These are phyloP conservation scores for Phytophthora tentaculata DNA, from an alignment of 352 stramenopile species.

Conservation along the genomic window DNA sequence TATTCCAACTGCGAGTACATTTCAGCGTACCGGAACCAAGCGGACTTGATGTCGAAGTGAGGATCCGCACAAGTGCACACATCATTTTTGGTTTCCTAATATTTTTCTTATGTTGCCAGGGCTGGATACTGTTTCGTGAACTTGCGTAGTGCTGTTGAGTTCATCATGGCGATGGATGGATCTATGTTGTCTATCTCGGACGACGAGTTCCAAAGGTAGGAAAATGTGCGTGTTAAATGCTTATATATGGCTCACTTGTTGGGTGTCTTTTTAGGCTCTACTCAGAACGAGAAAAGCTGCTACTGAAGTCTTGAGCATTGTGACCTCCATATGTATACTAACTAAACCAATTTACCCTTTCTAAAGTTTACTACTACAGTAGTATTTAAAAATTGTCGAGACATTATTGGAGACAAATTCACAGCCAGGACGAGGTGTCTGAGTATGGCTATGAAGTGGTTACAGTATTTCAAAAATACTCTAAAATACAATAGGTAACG, in stretches of 20 bases:
- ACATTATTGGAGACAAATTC: too few species aligned
- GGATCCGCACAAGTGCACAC: not conserved
- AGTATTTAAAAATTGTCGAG: too few species aligned
- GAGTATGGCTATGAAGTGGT: too few species aligned
- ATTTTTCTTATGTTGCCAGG: constrained; percentile 35
- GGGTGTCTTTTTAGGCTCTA: constrained; percentile 40
- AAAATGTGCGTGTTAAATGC: not conserved
- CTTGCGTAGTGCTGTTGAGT: constrained; percentile 90
- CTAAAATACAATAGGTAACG: too few species aligned
- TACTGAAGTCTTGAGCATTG: constrained; percentile 28
- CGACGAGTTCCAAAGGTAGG: constrained; percentile 81
- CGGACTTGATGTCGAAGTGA: constrained; percentile 91
- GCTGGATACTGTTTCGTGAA: constrained; percentile 94
- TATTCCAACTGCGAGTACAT: constrained; percentile 94
- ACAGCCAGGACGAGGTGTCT: too few species aligned
- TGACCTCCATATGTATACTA: too few species aligned
- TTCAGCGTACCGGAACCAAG: constrained; percentile 85
- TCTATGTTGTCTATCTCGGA: constrained; percentile 84
- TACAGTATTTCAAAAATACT: too few species aligned
- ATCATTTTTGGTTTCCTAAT: constrained; percentile 1
- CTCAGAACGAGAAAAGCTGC: constrained; percentile 42
- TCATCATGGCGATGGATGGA: constrained; percentile 86
- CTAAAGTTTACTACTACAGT: too few species aligned
- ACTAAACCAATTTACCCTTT: too few species aligned
- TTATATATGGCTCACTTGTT: not conserved